Base-by-base conservation (phyloP, 164 flowering plant species). In the Hamamelis virginiana region DNA sequence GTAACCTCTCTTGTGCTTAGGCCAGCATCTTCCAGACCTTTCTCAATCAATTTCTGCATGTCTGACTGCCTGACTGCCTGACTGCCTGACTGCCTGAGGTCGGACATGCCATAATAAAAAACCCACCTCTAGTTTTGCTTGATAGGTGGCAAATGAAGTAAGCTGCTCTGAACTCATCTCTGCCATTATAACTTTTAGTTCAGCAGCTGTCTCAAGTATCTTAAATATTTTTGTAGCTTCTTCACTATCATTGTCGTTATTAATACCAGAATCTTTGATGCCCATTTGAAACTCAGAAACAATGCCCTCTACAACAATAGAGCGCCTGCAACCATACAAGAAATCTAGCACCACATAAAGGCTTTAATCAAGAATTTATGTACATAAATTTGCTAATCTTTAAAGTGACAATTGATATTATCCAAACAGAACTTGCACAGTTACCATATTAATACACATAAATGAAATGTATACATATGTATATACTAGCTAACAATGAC, bases 161-260 rank as follows among this genome's bases (percentile, higher is more conserved):
- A 95, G 81, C 75, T 92, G 97, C 65, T 87, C 88, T 1, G 85
- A 72, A 65, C 83, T 95, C 98, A 95, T 90, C 65, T 84, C 97
- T 48, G 96, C 97, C 99, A 95, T 90, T 66, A 95, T 12, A 26
- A 84, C 64, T 77, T 95, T 97, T 62, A 98, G 99, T 75, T 95
- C 99, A 62, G 92, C 91, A 71, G 97, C 82, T 67, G 77, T 79
- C 78, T 93, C 98, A 41, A 95, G 91, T 50, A 89, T 74, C 71
- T 80, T 89, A 16, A 86, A 80, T 61, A 92, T 81, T 78, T 84
- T 81, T 63, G 90, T 94, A 60, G 94, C 98, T 79, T 90, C 97
- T 47, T 90, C 92, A 73, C 84, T 80, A 56, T 90, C 95, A 75
- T 70, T 77, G 65, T 84, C 96, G 78, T 77, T 51, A 67, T 50